Evolutionary conservation across 2,329 filamentous ascomycete genomes (phyloP), one percentile per base, ranked within the genome.

Genomic region (Mollisia scopiformis): DNA sequence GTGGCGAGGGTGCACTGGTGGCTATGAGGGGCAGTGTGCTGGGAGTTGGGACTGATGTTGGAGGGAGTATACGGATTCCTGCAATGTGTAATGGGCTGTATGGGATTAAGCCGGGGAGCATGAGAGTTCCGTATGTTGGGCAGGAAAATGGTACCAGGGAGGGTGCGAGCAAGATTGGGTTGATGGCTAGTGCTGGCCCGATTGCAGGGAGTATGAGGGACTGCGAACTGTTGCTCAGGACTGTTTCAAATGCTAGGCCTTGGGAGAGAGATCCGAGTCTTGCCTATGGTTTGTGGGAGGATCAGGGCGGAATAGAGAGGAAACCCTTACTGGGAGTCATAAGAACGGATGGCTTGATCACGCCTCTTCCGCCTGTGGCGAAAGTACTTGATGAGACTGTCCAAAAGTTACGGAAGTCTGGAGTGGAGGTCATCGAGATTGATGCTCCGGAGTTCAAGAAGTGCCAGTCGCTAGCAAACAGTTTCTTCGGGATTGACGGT

Each of bases 1-100:
- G 88, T 19, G 88, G 88, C 13, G 87, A 90, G 70, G 86, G 81
- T 0, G 84, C 82, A 0, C 72, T 89, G 10, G 67, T 89, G 21
- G 82, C 81, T 4, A 80, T 89, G 76, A 78, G 80, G 28, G 86
- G 86, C 0, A 82, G 68, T 59, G 58, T 71, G 2, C 68, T 89
- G 1, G 88, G 88, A 1, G 78, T 88, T 13, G 86, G 85, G 0
- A 89, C 87, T 0, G 87, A 89, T 72, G 80, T 89, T 50, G 82
- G 79, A 1, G 82, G 82, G 1, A 79, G 75, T 49, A 75, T 77
- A 16, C 58, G 75, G 7, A 72, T 76, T 16, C 74, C 75, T 1
- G 79, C 82, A 1, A 80, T 82, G 76, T 82, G 80, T 55, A 78
- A 79, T 58, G 81, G 80, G 0, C 64, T 83, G 2, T 84, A 82